Conservation (phyloP, 129 eudicot genomes). For the Flaveria robusta region DNA sequence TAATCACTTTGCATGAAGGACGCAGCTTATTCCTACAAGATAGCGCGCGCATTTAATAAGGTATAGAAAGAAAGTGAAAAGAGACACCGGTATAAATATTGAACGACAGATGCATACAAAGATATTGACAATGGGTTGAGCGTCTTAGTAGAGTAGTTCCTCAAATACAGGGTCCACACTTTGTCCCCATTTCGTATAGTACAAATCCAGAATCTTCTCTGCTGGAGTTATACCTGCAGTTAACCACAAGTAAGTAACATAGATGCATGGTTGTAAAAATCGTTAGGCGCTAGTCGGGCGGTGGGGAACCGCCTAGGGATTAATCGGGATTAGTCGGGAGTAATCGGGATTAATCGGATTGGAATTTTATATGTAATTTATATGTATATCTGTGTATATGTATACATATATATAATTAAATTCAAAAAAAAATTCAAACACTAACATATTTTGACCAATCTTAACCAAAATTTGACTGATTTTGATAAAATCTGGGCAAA, state of each 20-base stretch:
- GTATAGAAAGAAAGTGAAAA: not conserved
- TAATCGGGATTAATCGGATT: no score
- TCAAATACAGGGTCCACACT: constrained; percentile 85
- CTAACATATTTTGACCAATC: no score
- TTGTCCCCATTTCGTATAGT: constrained; percentile 89
- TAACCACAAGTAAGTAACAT: not conserved
- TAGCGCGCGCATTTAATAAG: not conserved
- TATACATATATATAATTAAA: no score
- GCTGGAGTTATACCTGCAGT: constrained; percentile 88
- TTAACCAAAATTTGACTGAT: no score
- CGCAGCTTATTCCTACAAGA: constrained; percentile 49
- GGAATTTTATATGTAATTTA: no score
- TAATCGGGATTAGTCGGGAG: no score
- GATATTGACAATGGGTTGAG: not conserved
- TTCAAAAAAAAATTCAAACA: no score
- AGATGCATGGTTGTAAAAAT: no score
- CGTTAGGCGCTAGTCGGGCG: no score
- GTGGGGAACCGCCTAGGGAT: no score
- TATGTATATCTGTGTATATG: no score
- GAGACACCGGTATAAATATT: not conserved
- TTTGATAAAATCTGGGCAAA: no score
- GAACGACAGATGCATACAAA: not conserved
- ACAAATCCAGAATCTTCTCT: constrained; percentile 83
- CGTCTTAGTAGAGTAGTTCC: constrained; percentile 77
- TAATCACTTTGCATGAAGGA: constrained; percentile 15